These are phyloP conservation scores for Tubosaeta sp. DNA, from an alignment of 768 basidiomycete genomes.

Conservation along the genomic window DNA sequence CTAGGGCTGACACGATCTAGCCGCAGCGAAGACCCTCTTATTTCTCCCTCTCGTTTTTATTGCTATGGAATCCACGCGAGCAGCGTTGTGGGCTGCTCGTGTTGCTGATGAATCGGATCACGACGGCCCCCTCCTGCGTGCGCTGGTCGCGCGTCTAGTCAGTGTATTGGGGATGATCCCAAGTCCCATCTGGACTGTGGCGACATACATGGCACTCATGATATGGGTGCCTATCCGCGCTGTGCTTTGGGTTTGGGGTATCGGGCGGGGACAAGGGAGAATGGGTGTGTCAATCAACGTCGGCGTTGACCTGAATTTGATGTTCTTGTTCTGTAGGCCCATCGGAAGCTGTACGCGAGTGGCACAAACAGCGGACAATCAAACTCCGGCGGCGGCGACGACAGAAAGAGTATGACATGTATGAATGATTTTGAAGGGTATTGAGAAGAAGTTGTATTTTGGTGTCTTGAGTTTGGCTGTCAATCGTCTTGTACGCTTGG, in stretches of 20 bases:
- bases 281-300: neutral
- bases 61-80: slow-evolving; percentile 5
- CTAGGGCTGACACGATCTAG: neutral
- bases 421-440: neutral
- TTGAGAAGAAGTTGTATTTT: too few relatives aligned
- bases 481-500: neutral
- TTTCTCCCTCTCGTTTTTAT: slow-evolving; percentile 10
- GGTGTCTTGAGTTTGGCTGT: too few relatives aligned
- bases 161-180: slow-evolving; percentile 1
- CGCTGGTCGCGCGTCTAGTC: neutral
- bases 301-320: too few relatives aligned
- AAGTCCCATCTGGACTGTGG: neutral
- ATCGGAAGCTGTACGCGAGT: neutral
- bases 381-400: neutral
- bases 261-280: slow-evolving; percentile 9
- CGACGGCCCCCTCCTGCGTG: neutral
- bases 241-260: slow-evolving; percentile 10
- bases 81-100: neutral
- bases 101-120: neutral
- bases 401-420: neutral
- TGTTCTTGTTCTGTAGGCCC: neutral
- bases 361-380: neutral
- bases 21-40: slow-evolving; percentile 8
- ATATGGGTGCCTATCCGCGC: neutral
- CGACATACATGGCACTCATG: neutral